Percentiles rank a stretch among this genome's conserved stretches.
These are phyloP conservation scores for Ogataea haglerorum DNA, from an alignment of 805 yeast genomes.

Conservation along the genomic window DNA sequence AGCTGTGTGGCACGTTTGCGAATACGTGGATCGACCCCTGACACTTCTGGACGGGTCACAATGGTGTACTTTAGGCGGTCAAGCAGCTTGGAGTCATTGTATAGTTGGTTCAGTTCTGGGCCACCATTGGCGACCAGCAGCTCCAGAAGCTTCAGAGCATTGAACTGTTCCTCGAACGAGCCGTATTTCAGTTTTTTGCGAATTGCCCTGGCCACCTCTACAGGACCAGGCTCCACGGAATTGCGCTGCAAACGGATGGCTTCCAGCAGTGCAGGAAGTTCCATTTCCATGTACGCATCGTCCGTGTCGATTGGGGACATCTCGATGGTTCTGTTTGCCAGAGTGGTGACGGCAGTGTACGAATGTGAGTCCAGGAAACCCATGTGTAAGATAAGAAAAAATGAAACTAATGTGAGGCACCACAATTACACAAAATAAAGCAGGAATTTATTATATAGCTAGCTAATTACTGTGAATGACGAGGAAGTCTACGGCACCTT, in stretches of 20 bases:
- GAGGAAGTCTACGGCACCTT: background rate
- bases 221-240: slow-evolving; percentile 37
- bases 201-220: slow-evolving; percentile 88
- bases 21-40: slow-evolving; percentile 37
- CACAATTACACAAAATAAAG: background rate
- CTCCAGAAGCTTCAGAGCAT: slow-evolving; percentile 60
- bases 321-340: slow-evolving; percentile 49
- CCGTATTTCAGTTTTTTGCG: slow-evolving; percentile 91
- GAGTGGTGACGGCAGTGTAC: slow-evolving; percentile 67
- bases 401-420: background rate
- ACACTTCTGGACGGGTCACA: slow-evolving; percentile 32
- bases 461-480: background rate
- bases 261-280: slow-evolving; percentile 56
- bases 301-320: slow-evolving; percentile 41
- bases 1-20: slow-evolving; percentile 46
- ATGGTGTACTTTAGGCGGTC: slow-evolving; percentile 57
- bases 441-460: background rate
- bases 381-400: slow-evolving; percentile 32
- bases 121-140: slow-evolving; percentile 56
- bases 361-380: slow-evolving; percentile 58
- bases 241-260: slow-evolving; percentile 40
- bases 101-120: slow-evolving; percentile 42
- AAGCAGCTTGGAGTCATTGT: slow-evolving; percentile 63
- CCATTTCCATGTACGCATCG: slow-evolving; percentile 38
- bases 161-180: slow-evolving; percentile 53